Base-by-base conservation (phyloP, 2,329 filamentous ascomycete genomes). In the Curvularia verruculosa region DNA sequence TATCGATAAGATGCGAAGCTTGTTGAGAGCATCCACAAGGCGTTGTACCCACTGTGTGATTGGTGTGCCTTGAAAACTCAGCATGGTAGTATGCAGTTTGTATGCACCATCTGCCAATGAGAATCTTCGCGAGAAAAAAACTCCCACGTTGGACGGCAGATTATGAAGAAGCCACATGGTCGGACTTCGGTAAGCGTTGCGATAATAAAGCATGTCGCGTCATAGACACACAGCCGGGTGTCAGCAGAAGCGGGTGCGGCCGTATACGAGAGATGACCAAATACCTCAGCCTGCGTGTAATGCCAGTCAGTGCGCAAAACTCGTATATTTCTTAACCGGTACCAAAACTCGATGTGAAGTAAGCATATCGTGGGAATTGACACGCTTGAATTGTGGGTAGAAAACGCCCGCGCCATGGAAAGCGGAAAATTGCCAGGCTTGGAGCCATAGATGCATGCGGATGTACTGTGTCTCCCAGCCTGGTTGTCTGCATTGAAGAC, bases 1-100 rank as follows among this genome's bases (percentile, higher is more conserved):
- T 60, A 58, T 60, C 58, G 58, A 60, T 58, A 60, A 60, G 49
- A 28, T 15, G 34, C 43, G 10, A 52, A 45, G 48, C 43, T 34
- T 49, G 41, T 28, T 45, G 24, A 9, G 46, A 40, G 45, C 26
- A 43, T 46, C 31, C 46, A 36, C 44, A 48, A 26, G 36, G 48
- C 51, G 40, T 47, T 60, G 31, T 23, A 44, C 39, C 34, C 12
- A 10, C 13, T 24, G 40, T 40, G 44, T 58, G 58, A 60, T 58
- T 58, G 58, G 55, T 48, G 52, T 50, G 23, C 46, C 21, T 28
- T 52, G 26, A 24, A 43, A 52, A 50, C 37, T 29, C 34, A 46
- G 31, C 31, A 37, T 39, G 23, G 21, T 43, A 52, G 45, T 40
- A 39, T 49, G 26, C 31, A 40, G 31, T 40, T n/a, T 4, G 34